A percentile compares a stretch with the other conserved stretches of the same genome.
Evolutionary conservation across 306 rosid genomes (phyloP).

Genomic region (Adenanthera pavonina): DNA sequence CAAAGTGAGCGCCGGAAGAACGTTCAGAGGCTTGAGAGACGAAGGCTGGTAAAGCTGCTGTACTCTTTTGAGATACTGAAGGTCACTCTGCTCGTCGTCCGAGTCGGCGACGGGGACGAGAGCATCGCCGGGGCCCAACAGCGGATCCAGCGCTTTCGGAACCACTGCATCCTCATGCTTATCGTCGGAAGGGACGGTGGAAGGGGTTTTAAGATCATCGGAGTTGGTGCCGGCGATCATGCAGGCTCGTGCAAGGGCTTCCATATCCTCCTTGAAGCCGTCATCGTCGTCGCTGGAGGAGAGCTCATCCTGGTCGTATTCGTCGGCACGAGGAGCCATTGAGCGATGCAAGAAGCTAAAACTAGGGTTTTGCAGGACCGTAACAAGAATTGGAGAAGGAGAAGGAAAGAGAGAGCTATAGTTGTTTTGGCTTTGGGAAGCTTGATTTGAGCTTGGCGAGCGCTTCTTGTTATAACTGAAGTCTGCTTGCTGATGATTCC

Average conservation of each 20-base stretch:
- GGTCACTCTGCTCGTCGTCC: constrained; percentile 45
- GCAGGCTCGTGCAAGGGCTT: constrained; percentile 71
- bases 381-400: neutral
- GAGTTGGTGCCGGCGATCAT: constrained; percentile 45
- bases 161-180: neutral
- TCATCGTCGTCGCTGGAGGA: constrained; percentile 48
- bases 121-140: constrained; percentile 35
- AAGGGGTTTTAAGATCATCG: neutral
- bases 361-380: constrained; percentile 5
- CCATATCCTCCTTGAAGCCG: constrained; percentile 68
- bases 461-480: neutral
- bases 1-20: constrained; percentile 45
- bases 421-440: neutral
- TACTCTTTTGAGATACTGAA: constrained; percentile 55
- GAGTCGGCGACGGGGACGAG: constrained; percentile 11
- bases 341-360: neutral
- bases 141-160: constrained; percentile 31
- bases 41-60: constrained; percentile 53
- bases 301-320: constrained; percentile 35
- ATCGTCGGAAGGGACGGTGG: neutral
- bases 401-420: neutral
- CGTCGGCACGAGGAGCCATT: constrained; percentile 54
- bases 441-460: neutral
- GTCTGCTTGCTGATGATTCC: neutral
- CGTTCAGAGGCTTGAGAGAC: constrained; percentile 40